Conservation (phyloP, 179 eudicot species). For the Silene noctiflora region DNA sequence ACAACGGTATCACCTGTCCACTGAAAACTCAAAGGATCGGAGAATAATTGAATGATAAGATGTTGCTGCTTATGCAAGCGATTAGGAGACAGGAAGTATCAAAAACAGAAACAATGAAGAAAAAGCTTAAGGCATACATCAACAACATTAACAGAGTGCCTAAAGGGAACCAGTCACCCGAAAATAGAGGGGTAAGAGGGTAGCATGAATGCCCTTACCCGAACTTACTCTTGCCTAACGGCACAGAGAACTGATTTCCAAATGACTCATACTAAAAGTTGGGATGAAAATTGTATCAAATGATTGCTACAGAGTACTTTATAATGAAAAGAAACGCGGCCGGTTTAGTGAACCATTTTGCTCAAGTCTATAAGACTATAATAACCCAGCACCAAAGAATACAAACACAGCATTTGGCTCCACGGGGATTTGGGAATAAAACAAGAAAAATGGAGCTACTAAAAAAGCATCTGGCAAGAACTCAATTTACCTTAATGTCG, state of each 20-base stretch:
- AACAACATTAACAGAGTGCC: not conserved
- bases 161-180: not conserved
- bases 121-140: not conserved
- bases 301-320: not conserved
- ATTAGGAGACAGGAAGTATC: not conserved
- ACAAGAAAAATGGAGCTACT: not conserved
- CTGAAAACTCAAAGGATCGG: not conserved
- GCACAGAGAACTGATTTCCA: not conserved
- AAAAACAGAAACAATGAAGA: not conserved
- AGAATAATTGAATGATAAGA: not conserved
- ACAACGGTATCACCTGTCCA: not conserved
- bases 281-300: not conserved
- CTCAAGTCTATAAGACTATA: not conserved
- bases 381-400: not conserved
- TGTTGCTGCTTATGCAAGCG: not conserved
- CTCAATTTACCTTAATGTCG: conserved; percentile 48
- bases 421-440: not conserved
- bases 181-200: not conserved
- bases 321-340: not conserved
- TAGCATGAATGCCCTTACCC: not conserved
- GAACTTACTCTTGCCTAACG: not conserved
- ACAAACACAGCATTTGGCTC: not conserved
- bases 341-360: not conserved
- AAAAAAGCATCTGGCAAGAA: not conserved
- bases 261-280: not conserved